Evolutionary conservation across 305 asterid species (phyloP).

Genomic region (Coffea humblotiana): DNA sequence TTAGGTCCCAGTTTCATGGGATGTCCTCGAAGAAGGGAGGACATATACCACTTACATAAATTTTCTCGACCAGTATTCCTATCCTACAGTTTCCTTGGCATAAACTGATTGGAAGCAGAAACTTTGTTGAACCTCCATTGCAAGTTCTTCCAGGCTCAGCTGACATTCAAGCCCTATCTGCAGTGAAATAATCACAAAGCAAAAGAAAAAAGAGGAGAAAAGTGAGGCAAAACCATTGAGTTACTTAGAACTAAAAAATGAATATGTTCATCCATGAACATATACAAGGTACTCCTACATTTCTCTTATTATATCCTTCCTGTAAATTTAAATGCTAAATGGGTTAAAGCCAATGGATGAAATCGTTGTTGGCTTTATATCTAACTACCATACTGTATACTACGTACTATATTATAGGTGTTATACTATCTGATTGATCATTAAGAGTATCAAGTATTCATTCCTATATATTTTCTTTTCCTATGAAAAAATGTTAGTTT

Average conservation of each 20-base stretch:
- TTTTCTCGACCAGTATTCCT: too few relatives aligned
- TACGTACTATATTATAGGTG: neutral
- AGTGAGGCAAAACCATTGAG: neutral
- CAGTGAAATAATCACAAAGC: neutral
- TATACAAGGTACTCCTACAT: too few relatives aligned
- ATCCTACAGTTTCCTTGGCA: constrained; percentile 25
- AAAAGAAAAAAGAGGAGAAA: neutral
- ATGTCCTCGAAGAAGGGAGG: too few relatives aligned
- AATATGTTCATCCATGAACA: neutral
- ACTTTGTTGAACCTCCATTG: constrained; percentile 77
- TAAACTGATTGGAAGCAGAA: constrained; percentile 42
- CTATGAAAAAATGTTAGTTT: too few relatives aligned
- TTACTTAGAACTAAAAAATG: neutral
- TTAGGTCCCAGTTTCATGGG: neutral
- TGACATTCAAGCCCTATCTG: constrained; percentile 93
- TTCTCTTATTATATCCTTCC: neutral
- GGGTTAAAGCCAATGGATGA: too few relatives aligned
- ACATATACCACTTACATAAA: too few relatives aligned
- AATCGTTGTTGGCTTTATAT: too few relatives aligned
- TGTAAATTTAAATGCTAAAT: neutral
- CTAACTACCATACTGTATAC: too few relatives aligned
- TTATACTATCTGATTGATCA: neutral
- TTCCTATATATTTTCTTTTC: neutral
- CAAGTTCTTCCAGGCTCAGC: constrained; percentile 86
- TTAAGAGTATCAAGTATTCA: neutral